Base-by-base conservation (phyloP, 2,329 filamentous ascomycete genomes). In the Paraphoma chrysanthemicola region DNA sequence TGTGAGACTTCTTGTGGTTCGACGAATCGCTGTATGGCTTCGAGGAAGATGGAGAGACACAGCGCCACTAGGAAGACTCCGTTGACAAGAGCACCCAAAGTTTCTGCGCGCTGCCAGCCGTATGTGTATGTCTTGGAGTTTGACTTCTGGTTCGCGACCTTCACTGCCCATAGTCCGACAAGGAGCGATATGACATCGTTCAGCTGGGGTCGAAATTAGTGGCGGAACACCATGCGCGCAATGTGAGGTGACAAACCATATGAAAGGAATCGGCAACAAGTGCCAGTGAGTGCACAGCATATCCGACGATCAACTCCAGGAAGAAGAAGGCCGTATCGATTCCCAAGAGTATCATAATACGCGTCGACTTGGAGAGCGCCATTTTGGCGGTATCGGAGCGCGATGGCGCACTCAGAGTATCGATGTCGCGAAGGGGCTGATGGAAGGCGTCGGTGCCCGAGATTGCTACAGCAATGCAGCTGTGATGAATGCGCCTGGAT, bases 201-300 rank as follows among this genome's bases (percentile, higher is more conserved):
- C 59, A 99, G 84, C 90, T 93, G 51, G 18, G 51, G 42, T 42
- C 33, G 31, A 41, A 52, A 54, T 67, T 55, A 67, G 64, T 54
- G 54, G 36, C 36, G 45, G 39, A 42, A 48, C 45, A 29, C 30
- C n/a, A 18, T 30, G 28, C 9, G 28, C 9, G 33, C 2, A 1
- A 11, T 12, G 16, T 36, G 17, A 12, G 12, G 11, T 39, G 42
- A 77, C 84, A 68, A 74, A 92, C 90, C 95, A 99, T 99, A 80
- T 99, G 95, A 78, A 99, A 99, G 57, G 95, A 93, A 81, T 99
- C 95, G 51, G 95, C 95, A 73, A 96, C 93, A 56, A 99, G 85
- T 38, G 95, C 95, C 67, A 99, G 86, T 16, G 95, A 98, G 73
- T 93, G 90, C 58, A 96, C 92, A 62, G 89, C 82, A 82, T 97